Conservation (phyloP, 192 early-diverging fungal genomes). For the Coemansia sp. region DNA sequence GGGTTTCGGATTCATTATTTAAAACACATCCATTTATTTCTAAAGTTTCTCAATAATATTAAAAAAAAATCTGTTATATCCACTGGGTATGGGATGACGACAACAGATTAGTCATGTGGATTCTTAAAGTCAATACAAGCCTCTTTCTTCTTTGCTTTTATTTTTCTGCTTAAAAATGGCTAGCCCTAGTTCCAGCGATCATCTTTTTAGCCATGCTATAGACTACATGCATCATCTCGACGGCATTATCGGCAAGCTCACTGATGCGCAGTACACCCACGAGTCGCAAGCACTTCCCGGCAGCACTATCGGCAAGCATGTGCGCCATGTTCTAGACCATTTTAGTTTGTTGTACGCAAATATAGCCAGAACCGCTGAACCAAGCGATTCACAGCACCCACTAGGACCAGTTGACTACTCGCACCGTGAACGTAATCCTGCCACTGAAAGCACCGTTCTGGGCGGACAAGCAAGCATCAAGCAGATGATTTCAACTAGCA, state of each 20-base stretch:
- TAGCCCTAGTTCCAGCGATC: background rate
- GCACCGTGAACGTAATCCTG: constrained; percentile 19
- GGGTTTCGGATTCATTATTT: constrained; percentile 2
- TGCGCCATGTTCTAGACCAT: constrained; percentile 57
- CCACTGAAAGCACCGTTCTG: constrained; percentile 18
- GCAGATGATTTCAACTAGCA: background rate
- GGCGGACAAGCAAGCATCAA: constrained; percentile 17
- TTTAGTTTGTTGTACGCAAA: constrained; percentile 32
- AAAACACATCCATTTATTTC: background rate
- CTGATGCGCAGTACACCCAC: constrained; percentile 22
- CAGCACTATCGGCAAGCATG: constrained; percentile 58
- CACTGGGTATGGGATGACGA: too few relatives aligned
- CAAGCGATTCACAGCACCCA: background rate
- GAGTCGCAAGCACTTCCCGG: constrained; percentile 40
- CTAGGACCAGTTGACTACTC: constrained; percentile 24
- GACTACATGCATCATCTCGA: constrained; percentile 19
- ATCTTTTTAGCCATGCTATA: constrained; percentile 22
- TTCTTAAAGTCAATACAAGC: background rate
- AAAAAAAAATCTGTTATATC: background rate
- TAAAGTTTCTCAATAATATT: too few relatives aligned
- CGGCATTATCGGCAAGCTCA: constrained; percentile 9
- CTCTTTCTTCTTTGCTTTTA: background rate
- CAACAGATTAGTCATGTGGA: too few relatives aligned
- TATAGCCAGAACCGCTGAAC: background rate
- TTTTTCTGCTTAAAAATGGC: constrained; percentile 6